Conservation (phyloP, 2,329 filamentous ascomycete species). For the Lojkania enalia region DNA sequence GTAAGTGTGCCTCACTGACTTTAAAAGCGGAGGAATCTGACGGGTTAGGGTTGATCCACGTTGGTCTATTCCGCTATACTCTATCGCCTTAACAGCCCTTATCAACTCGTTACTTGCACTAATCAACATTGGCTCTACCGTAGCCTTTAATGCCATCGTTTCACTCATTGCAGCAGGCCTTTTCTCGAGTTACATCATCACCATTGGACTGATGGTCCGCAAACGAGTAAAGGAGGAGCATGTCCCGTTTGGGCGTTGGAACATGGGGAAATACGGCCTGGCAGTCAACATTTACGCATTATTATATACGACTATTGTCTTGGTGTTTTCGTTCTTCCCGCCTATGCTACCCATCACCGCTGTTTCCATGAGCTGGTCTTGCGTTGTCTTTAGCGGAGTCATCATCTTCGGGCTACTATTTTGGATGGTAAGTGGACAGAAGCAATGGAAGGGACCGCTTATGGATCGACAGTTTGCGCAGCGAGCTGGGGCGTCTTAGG, state of each 20-base stretch:
- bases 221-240: constrained; percentile 6
- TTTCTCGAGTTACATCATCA: constrained; percentile 11
- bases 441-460: constrained; percentile 11
- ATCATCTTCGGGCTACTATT: constrained; percentile 13
- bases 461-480: constrained; percentile 11
- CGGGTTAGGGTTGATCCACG: constrained; percentile 9
- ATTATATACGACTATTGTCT: constrained; percentile 8
- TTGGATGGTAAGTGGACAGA: constrained; percentile 10
- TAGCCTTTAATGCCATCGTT: constrained; percentile 5
- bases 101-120: constrained; percentile 36
- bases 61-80: constrained; percentile 41
- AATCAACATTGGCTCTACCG: constrained; percentile 49
- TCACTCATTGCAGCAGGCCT: constrained; percentile 7
- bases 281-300: constrained; percentile 9
- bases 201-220: constrained; percentile 9
- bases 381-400: constrained; percentile 11
- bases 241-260: constrained; percentile 9
- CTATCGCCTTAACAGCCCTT: constrained; percentile 45
- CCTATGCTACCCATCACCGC: constrained; percentile 3
- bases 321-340: constrained; percentile 14
- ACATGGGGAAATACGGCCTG: constrained; percentile 10
- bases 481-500: constrained; percentile 1
- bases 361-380: constrained; percentile 15
- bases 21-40: no score
- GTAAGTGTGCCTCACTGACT: no score